Percentiles rank a stretch among this genome's conserved stretches.
These are phyloP conservation scores for Escallonia rubra DNA, from an alignment of 129 eudicot species.

Conservation along the genomic window DNA sequence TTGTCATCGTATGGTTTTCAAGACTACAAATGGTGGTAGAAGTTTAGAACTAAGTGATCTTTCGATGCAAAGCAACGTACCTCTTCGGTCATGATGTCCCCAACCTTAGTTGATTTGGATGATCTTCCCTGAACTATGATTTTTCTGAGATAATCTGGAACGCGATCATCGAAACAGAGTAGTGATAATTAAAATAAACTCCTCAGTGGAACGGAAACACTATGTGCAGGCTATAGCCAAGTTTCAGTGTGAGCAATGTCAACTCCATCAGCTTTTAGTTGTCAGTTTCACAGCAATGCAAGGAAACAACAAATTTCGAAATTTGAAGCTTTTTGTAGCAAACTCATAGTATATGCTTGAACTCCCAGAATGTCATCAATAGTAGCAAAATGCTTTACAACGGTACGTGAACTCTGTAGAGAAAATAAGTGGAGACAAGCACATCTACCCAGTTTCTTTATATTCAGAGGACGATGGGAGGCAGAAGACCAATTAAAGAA, in stretches of 20 bases:
- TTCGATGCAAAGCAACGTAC: constrained; percentile 23
- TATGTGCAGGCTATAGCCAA: background rate
- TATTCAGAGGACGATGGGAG: too few species aligned
- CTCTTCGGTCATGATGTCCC: constrained; percentile 99
- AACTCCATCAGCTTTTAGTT: background rate
- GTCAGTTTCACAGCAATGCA: background rate
- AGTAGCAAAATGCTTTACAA: background rate
- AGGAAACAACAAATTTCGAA: background rate
- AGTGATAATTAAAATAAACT: background rate
- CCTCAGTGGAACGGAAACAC: background rate
- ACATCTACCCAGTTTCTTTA: too few species aligned
- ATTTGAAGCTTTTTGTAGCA: background rate
- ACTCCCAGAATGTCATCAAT: background rate
- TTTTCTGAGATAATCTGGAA: constrained; percentile 94
- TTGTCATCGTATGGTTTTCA: background rate
- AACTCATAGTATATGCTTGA: background rate
- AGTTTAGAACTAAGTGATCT: background rate
- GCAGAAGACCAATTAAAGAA: too few species aligned
- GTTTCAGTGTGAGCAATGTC: background rate
- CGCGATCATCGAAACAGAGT: constrained; percentile 2
- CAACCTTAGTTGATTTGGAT: constrained; percentile 97
- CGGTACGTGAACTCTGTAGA: background rate
- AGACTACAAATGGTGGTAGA: background rate
- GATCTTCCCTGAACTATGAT: constrained; percentile 98
- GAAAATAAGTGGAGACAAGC: too few species aligned